Evolutionary conservation across 306 rosid genomes (phyloP).

Genomic region (Malus sylvestris): DNA sequence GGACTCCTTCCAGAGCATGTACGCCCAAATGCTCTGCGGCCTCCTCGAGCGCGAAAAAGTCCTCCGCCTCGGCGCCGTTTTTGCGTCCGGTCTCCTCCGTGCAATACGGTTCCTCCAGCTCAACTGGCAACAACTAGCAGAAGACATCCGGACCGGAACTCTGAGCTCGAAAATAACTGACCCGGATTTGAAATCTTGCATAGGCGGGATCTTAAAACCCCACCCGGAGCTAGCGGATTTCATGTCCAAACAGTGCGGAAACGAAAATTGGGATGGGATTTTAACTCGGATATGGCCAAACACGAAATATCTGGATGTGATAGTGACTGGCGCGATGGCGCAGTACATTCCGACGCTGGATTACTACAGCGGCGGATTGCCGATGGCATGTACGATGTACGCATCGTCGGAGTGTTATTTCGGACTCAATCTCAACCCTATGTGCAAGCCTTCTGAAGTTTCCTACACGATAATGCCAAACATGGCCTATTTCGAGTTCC

Average conservation of each 20-base stretch:
- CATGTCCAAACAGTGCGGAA: conserved; percentile 26
- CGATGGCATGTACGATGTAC: conserved; percentile 54
- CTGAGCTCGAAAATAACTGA: conserved; percentile 31
- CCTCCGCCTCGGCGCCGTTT: conserved; percentile 56
- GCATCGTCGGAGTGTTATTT: conserved; percentile 56
- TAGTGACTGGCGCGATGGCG: conserved; percentile 60
- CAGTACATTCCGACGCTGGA: conserved; percentile 58
- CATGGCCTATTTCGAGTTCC: conserved; percentile 58
- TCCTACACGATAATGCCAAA: conserved; percentile 59
- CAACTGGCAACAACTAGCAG: conserved; percentile 35
- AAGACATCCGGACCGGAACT: conserved; percentile 29
- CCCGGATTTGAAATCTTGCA: conserved; percentile 17
- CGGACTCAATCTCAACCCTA: conserved; percentile 51
- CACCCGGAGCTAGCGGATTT: conserved; percentile 27
- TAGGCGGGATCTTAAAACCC: conserved; percentile 21
- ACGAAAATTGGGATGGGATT: conserved; percentile 50
- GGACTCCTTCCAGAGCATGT: conserved; percentile 57
- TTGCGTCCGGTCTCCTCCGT: conserved; percentile 54
- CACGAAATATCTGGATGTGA: conserved; percentile 48
- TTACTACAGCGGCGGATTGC: conserved; percentile 43
- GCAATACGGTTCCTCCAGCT: conserved; percentile 51
- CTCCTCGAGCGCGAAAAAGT: conserved; percentile 36
- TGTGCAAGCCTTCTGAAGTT: conserved; percentile 44
- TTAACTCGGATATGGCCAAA: conserved; percentile 49
- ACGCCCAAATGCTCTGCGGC: conserved; percentile 53